Evolutionary conservation across 192 early-diverging fungal species (phyloP).

Genomic region (Phycomyces nitens): DNA sequence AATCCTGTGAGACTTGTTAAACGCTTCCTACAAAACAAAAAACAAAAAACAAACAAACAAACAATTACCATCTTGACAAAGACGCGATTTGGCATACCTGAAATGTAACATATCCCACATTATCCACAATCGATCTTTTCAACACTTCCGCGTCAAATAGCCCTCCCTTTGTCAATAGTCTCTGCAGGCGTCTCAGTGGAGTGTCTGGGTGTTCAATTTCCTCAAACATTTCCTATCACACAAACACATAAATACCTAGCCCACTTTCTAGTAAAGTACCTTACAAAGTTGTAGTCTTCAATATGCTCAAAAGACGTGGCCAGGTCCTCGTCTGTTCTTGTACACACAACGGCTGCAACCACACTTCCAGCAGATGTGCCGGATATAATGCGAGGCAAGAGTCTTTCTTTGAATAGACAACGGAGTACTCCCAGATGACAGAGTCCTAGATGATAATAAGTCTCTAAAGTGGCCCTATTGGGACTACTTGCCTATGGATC

Average conservation of each 20-base stretch:
- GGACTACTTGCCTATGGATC: slow-evolving; percentile 64
- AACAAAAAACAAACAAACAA: no score
- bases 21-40: slow-evolving; percentile 56
- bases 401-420: slow-evolving; percentile 59
- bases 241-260: no score
- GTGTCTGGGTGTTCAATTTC: slow-evolving; percentile 39
- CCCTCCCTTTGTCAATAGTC: slow-evolving; percentile 58
- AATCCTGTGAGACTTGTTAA: slow-evolving; percentile 69
- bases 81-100: no score
- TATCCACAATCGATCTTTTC: slow-evolving; percentile 54
- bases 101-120: slow-evolving; percentile 73
- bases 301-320: slow-evolving; percentile 47
- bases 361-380: slow-evolving; percentile 86
- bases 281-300: slow-evolving; percentile 1
- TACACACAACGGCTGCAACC: slow-evolving; percentile 80
- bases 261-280: no score
- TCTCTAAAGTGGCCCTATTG: no score
- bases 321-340: slow-evolving; percentile 79
- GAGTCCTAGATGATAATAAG: slow-evolving; percentile 45
- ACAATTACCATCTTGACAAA: no score
- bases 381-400: slow-evolving; percentile 82
- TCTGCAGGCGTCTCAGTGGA: slow-evolving; percentile 43
- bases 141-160: slow-evolving; percentile 68
- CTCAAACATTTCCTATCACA: slow-evolving; percentile 58
- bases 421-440: slow-evolving; percentile 83